phyloP scores from a whole-genome alignment of 2,329 filamentous ascomycete genomes.

The Xylaria multiplex region DNA sequence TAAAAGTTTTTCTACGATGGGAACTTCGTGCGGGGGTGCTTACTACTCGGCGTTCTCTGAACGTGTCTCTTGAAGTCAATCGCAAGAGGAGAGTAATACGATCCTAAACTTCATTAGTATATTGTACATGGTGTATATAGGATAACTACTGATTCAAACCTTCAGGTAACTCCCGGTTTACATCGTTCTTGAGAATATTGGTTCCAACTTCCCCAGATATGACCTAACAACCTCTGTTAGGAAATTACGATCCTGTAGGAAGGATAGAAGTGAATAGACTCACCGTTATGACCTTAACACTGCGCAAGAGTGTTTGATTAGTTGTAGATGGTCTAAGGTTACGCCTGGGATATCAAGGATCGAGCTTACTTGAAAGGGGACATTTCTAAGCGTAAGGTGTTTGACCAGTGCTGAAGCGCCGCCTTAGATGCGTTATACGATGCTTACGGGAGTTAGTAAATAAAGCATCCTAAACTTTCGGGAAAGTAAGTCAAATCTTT shows the following conservation, averaged over 20 bases:
- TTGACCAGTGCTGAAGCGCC: slow-evolving; percentile 41
- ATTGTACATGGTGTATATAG: background rate
- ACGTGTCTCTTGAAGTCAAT: slow-evolving; percentile 40
- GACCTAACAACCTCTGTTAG: slow-evolving; percentile 27
- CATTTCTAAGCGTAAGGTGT: slow-evolving; percentile 42
- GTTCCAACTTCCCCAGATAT: slow-evolving; percentile 46
- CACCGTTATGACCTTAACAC: background rate
- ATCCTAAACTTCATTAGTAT: slow-evolving; percentile 31
- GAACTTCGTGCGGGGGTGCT: too few species aligned
- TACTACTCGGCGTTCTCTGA: slow-evolving; percentile 36
- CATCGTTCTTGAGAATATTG: slow-evolving; percentile 44
- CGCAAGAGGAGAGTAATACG: slow-evolving; percentile 38
- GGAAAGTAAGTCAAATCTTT: background rate
- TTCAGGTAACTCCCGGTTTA: slow-evolving; percentile 37
- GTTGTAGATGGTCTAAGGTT: too few species aligned
- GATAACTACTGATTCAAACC: slow-evolving; percentile 8
- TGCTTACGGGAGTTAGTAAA: slow-evolving; percentile 29
- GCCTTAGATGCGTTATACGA: slow-evolving; percentile 46
- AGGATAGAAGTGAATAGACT: background rate
- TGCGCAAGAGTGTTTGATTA: background rate
- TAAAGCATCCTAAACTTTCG: too few species aligned
- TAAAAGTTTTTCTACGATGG: too few species aligned
- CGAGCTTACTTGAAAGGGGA: slow-evolving; percentile 36
- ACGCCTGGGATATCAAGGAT: too few species aligned
- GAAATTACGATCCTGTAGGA: too few species aligned